These are phyloP conservation scores for Rhododendron kiyosumense DNA, from an alignment of 148 eudicot genomes.

Conservation along the genomic window DNA sequence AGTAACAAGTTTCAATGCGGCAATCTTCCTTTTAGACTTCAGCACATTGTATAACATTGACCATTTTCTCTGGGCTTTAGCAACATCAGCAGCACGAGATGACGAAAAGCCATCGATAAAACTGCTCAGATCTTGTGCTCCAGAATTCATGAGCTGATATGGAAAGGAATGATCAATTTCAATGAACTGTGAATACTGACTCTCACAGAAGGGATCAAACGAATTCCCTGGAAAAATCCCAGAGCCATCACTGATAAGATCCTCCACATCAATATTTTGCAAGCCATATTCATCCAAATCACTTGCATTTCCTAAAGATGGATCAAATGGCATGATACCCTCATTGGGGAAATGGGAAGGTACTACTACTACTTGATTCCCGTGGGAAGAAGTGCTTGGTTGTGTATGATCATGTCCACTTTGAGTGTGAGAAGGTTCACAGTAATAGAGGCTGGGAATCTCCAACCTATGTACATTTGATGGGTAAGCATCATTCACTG, in stretches of 20 bases:
- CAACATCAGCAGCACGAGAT: background rate
- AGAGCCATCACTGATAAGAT: slow-evolving; percentile 12
- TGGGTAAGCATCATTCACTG: background rate
- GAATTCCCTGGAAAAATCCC: background rate
- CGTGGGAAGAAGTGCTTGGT: slow-evolving; percentile 12
- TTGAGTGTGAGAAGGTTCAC: slow-evolving; percentile 10
- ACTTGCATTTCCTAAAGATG: slow-evolving; percentile 22
- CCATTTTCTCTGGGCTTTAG: background rate
- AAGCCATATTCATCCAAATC: too few relatives aligned
- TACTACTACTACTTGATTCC: background rate
- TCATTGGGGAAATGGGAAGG: background rate
- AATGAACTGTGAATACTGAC: background rate
- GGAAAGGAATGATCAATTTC: background rate
- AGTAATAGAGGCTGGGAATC: background rate
- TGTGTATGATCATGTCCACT: slow-evolving; percentile 21
- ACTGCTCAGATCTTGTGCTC: background rate
- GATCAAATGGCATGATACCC: slow-evolving; percentile 43
- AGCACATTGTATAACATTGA: background rate
- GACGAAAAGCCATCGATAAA: background rate
- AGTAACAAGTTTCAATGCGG: too few relatives aligned
- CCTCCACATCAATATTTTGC: slow-evolving; percentile 15
- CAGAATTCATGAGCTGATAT: background rate
- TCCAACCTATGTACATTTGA: background rate
- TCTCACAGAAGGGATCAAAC: background rate
- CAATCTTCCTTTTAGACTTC: background rate